Evolutionary conservation across 306 rosid genomes (phyloP).

Genomic region (Inga leiocalycina): DNA sequence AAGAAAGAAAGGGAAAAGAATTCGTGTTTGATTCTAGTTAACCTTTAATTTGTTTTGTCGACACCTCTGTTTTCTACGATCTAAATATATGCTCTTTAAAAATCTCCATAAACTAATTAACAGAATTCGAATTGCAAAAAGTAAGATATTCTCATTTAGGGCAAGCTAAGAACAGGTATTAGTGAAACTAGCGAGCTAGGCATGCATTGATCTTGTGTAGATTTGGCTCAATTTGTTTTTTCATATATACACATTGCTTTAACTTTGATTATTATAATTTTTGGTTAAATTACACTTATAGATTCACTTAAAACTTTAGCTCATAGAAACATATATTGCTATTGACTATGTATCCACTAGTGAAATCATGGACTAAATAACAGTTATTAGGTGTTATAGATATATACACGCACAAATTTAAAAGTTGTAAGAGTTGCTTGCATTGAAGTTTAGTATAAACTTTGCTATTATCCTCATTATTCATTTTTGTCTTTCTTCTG

Average conservation of each 20-base stretch:
- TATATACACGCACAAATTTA: not conserved
- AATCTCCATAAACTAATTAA: not conserved
- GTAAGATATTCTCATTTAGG: not conserved
- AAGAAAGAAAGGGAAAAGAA: not conserved
- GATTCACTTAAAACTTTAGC: not conserved
- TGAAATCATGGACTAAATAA: not conserved
- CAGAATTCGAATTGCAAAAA: not conserved
- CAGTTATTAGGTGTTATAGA: not conserved
- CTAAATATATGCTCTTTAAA: not conserved
- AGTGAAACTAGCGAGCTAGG: not conserved
- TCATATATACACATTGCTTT: not conserved
- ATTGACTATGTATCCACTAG: not conserved
- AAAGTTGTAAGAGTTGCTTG: not conserved
- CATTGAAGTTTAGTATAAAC: not conserved
- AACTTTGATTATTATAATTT: not conserved
- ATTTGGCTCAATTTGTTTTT: not conserved
- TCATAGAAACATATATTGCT: not conserved
- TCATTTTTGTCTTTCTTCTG: too few relatives aligned
- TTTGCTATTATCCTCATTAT: too few relatives aligned
- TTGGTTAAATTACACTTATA: too few relatives aligned
- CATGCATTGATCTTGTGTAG: not conserved
- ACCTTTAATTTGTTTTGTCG: not conserved
- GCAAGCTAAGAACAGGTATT: not conserved
- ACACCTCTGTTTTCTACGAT: not conserved
- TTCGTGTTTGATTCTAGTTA: not conserved